These are phyloP conservation scores for Nannochloropsis gaditana DNA, from an alignment of 108 stramenopile genomes.

Conservation along the genomic window DNA sequence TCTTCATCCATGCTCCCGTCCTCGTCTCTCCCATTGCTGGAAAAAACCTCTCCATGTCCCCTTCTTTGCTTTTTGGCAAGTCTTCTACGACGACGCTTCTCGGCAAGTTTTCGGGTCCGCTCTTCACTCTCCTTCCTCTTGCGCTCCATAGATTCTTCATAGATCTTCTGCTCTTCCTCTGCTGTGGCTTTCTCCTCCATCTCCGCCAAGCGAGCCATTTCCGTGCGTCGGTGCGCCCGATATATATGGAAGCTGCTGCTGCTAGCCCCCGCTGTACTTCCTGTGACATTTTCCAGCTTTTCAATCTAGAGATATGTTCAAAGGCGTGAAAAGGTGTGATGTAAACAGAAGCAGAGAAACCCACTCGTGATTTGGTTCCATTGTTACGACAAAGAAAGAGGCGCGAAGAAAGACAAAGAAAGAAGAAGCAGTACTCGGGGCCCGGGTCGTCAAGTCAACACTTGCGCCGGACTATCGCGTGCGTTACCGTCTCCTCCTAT, in stretches of 20 bases:
- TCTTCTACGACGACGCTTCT: slow-evolving; percentile 19
- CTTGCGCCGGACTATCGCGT: too few relatives aligned
- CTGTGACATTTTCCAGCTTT: not conserved
- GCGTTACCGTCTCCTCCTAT: too few relatives aligned
- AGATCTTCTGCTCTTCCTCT: slow-evolving; percentile 9
- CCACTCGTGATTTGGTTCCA: too few relatives aligned
- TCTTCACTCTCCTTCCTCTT: not conserved
- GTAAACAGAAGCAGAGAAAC: not conserved
- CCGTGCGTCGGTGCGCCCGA: slow-evolving; percentile 7
- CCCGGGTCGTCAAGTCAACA: too few relatives aligned
- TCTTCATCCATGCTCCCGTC: not conserved
- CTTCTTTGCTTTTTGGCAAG: not conserved
- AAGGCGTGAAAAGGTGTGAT: not conserved
- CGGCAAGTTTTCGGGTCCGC: not conserved
- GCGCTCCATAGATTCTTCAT: not conserved
- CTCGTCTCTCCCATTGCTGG: not conserved
- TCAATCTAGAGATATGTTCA: not conserved
- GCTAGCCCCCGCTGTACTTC: not conserved
- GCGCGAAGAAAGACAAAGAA: too few relatives aligned
- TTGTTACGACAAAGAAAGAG: too few relatives aligned
- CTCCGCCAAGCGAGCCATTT: not conserved
- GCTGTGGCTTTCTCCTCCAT: not conserved
- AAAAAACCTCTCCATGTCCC: too few relatives aligned
- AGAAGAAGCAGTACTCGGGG: too few relatives aligned
- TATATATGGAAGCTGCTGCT: slow-evolving; percentile 10